Percentiles rank a stretch among this genome's conserved stretches.
Evolutionary conservation across 1,284 basidiomycete genomes (phyloP).

Genomic region (Sanghuangporus weigelae): DNA sequence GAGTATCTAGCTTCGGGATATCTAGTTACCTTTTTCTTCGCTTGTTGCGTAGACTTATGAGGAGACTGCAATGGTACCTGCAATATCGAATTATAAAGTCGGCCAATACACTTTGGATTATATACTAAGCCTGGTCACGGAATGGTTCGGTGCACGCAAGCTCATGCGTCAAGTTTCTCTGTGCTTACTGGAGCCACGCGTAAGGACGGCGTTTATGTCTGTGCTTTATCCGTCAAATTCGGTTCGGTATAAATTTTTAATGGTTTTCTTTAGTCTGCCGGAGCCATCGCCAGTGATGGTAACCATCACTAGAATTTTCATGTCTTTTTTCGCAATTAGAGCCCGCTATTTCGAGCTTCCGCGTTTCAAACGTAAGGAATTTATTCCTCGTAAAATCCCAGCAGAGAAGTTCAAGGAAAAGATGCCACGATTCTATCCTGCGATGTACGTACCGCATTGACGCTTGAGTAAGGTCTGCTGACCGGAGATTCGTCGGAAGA

Average conservation of each 20-base stretch:
- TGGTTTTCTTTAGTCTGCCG: neutral
- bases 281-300: constrained; percentile 19
- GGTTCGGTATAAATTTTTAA: neutral
- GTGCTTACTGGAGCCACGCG: constrained; percentile 34
- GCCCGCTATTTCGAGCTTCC: constrained; percentile 35
- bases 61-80: constrained; percentile 33
- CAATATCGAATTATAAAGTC: constrained; percentile 33
- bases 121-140: constrained; percentile 33
- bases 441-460: constrained; percentile 4
- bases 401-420: neutral
- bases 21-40: neutral
- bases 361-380: constrained; percentile 21
- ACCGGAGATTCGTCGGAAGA: constrained; percentile 18
- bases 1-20: neutral
- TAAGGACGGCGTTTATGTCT: constrained; percentile 41
- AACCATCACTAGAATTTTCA: constrained; percentile 21
- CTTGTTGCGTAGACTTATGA: constrained; percentile 33
- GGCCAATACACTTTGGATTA: constrained; percentile 34
- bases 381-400: neutral
- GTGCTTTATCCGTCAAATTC: constrained; percentile 17
- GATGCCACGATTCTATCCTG: constrained; percentile 21
- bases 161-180: constrained; percentile 29
- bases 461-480: neutral
- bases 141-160: constrained; percentile 31
- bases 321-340: constrained; percentile 26